A percentile compares a stretch with the other conserved stretches of the same genome.
These are phyloP conservation scores for Botryotinia narcissicola DNA, from an alignment of 2,329 filamentous ascomycete species.

Conservation along the genomic window DNA sequence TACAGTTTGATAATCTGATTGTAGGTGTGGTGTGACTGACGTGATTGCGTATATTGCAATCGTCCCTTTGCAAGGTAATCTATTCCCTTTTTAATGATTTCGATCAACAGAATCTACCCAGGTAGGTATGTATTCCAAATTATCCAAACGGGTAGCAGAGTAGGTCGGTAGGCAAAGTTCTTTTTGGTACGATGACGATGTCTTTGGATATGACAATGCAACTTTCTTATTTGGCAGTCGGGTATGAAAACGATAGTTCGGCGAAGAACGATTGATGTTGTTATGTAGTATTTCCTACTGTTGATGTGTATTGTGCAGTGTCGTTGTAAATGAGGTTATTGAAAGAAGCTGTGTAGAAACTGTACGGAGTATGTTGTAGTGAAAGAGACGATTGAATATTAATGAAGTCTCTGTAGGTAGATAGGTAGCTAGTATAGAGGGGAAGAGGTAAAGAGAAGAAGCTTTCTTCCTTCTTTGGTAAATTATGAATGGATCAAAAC, in stretches of 20 bases:
- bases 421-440: not conserved
- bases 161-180: not conserved
- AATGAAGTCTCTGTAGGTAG: not conserved
- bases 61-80: not conserved
- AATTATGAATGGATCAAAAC: not conserved
- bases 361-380: not conserved
- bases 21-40: not conserved
- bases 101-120: not conserved
- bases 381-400: too few relatives aligned
- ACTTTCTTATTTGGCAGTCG: not conserved
- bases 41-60: not conserved
- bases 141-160: conserved; percentile 22
- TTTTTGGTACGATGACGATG: not conserved
- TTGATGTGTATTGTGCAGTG: not conserved
- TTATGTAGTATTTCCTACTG: not conserved
- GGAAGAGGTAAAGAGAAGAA: not conserved
- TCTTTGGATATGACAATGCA: not conserved
- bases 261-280: not conserved
- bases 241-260: not conserved
- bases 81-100: not conserved
- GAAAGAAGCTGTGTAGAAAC: not conserved
- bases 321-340: not conserved
- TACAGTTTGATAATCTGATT: not conserved
- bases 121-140: not conserved
- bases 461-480: not conserved